Evolutionary conservation across 2,329 filamentous ascomycete genomes (phyloP).

Genomic region (Basipetospora chlamydospora): DNA sequence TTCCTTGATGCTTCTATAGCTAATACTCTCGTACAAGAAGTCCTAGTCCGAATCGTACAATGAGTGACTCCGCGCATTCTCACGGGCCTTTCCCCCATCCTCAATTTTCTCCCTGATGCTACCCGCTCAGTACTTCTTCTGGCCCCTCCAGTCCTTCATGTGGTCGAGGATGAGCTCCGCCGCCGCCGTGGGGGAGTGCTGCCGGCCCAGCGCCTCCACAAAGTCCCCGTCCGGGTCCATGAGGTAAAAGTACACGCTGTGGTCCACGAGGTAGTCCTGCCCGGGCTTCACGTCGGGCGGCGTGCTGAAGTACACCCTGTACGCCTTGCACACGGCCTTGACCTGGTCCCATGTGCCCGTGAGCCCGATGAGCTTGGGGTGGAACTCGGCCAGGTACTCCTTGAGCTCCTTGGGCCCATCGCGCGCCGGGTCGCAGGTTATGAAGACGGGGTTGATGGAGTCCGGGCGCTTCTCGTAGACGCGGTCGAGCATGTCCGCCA

Average conservation of each 20-base stretch:
- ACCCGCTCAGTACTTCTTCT: conserved; percentile 10
- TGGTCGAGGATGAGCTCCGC: conserved; percentile 76
- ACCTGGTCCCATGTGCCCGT: conserved; percentile 91
- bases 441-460: conserved; percentile 65
- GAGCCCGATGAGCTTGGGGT: conserved; percentile 69
- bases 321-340: conserved; percentile 87
- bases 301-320: conserved; percentile 94
- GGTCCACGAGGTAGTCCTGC: conserved; percentile 93
- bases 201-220: conserved; percentile 87
- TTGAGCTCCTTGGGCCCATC: conserved; percentile 78
- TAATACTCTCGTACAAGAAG: too few species aligned
- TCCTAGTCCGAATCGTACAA: too few species aligned
- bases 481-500: conserved; percentile 85
- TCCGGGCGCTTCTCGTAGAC: conserved; percentile 37
- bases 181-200: conserved; percentile 80
- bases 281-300: conserved; percentile 78
- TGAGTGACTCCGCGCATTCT: too few species aligned
- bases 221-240: conserved; percentile 99
- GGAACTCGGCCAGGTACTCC: conserved; percentile 81
- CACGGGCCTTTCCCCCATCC: too few species aligned
- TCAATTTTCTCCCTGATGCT: conserved; percentile 4
- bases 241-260: conserved; percentile 98
- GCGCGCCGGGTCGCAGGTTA: conserved; percentile 87
- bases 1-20: too few species aligned
- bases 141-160: conserved; percentile 47